Conservation (phyloP, 148 eudicot species). For the Rhododendron molle region DNA sequence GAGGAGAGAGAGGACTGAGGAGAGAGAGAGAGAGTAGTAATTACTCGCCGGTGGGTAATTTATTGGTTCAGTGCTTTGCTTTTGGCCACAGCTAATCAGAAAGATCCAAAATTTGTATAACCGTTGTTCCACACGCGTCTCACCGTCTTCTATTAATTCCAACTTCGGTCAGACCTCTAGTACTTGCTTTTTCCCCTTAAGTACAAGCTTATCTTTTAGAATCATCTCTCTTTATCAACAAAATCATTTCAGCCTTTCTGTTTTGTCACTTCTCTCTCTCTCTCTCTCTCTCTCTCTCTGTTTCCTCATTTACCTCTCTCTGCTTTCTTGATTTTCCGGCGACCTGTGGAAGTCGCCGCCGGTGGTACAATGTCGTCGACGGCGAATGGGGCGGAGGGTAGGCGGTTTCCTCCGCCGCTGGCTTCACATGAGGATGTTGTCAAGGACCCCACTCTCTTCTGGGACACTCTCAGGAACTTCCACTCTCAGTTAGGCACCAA, state of each 20-base stretch:
- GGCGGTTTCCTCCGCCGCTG: slow-evolving; percentile 30
- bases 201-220: slow-evolving; percentile 11
- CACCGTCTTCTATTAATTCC: not conserved
- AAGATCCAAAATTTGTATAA: slow-evolving; percentile 13
- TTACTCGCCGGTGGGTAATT: slow-evolving; percentile 7
- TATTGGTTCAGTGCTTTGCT: not conserved
- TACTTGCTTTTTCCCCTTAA: slow-evolving; percentile 10
- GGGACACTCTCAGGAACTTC: slow-evolving; percentile 46
- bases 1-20: too few species aligned
- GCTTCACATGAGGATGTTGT: slow-evolving; percentile 56
- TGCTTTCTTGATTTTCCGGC: slow-evolving; percentile 9
- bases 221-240: not conserved
- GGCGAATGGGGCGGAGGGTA: slow-evolving; percentile 14
- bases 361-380: slow-evolving; percentile 25
- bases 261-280: not conserved
- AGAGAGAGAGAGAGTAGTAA: not conserved
- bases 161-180: not conserved
- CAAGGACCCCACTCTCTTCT: slow-evolving; percentile 38
- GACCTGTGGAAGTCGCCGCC: not conserved
- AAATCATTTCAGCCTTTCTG: not conserved
- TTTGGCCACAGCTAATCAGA: not conserved
- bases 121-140: slow-evolving; percentile 14
- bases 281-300: not conserved
- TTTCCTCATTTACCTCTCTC: not conserved
- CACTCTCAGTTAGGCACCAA: slow-evolving; percentile 45